Evolutionary conservation across 1,139 yeast species (phyloP).

Genomic region (Candida buenavistaensis): DNA sequence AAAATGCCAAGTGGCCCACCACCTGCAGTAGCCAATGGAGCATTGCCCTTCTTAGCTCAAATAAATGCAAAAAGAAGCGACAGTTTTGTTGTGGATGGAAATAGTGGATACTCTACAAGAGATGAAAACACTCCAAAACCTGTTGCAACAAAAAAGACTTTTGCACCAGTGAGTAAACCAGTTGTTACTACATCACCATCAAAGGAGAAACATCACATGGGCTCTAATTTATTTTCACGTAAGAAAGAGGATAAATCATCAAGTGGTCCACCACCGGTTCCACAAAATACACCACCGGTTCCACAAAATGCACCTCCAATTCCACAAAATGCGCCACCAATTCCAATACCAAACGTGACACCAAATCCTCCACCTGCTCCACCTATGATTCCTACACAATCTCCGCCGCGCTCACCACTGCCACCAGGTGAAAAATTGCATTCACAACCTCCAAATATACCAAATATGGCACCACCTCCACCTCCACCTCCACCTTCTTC

Average conservation of each 20-base stretch:
- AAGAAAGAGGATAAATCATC: slow-evolving; percentile 9
- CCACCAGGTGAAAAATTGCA: slow-evolving; percentile 2
- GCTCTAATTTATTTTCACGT: slow-evolving; percentile 11
- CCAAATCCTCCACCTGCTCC: slow-evolving; percentile 16
- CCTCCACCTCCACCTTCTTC: slow-evolving; percentile 19
- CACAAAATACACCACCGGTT: slow-evolving; percentile 6
- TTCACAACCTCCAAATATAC: slow-evolving; percentile 14
- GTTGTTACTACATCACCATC: slow-evolving; percentile 2
- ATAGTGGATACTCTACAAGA: slow-evolving; percentile 18
- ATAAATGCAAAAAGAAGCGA: slow-evolving; percentile 43
- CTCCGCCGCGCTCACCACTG: slow-evolving; percentile 11
- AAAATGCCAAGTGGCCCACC: slow-evolving; percentile 17
- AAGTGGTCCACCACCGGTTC: too few relatives aligned
- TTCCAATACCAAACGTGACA: slow-evolving; percentile 14
- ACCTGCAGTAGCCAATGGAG: slow-evolving; percentile 23
- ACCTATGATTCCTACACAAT: slow-evolving; percentile 12
- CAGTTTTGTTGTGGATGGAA: slow-evolving; percentile 35
- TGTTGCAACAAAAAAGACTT: slow-evolving; percentile 17
- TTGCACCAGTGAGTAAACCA: slow-evolving; percentile 5
- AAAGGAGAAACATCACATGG: slow-evolving; percentile 5
- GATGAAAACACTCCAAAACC: slow-evolving; percentile 18
- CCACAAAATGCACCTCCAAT: slow-evolving; percentile 13
- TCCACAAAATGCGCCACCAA: slow-evolving; percentile 13
- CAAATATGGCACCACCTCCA: slow-evolving; percentile 17
- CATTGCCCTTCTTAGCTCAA: slow-evolving; percentile 43